Evolutionary conservation across 768 basidiomycete genomes (phyloP).

Genomic region (Hypholoma fasciculare): DNA sequence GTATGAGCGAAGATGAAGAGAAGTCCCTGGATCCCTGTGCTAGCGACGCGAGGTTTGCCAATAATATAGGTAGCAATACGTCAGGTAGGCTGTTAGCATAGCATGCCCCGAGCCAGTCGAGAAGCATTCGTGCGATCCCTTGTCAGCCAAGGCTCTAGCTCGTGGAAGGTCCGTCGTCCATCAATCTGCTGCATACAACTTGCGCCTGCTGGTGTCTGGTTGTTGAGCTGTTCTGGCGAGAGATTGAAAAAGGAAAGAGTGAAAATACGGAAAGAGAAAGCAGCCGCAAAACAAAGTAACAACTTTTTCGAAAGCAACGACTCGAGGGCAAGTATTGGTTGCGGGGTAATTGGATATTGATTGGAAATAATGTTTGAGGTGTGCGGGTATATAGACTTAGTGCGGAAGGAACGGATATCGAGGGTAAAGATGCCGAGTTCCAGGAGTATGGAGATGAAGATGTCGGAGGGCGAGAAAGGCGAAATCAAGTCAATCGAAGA

Average conservation of each 20-base stretch:
- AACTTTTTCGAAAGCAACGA: conserved; percentile 3
- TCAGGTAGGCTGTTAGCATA: conserved; percentile 4
- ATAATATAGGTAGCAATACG: background rate
- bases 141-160: background rate
- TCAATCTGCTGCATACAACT: background rate
- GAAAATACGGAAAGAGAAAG: conserved; percentile 4
- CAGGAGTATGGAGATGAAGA: background rate
- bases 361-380: conserved; percentile 4
- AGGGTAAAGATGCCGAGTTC: conserved; percentile 7
- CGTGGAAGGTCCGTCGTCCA: background rate
- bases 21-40: background rate
- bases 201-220: background rate
- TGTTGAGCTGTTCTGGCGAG: conserved; percentile 1
- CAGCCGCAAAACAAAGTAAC: conserved; percentile 8
- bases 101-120: background rate
- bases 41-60: background rate
- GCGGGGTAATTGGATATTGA: conserved; percentile 1
- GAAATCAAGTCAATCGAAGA: background rate
- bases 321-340: background rate
- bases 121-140: background rate
- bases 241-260: background rate
- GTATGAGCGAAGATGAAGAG: background rate
- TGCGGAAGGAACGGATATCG: conserved; percentile 7
- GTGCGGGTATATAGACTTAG: conserved; percentile 7
- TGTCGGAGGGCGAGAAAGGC: background rate